Conservation (phyloP, 306 rosid genomes). For the Betula pendula region DNA sequence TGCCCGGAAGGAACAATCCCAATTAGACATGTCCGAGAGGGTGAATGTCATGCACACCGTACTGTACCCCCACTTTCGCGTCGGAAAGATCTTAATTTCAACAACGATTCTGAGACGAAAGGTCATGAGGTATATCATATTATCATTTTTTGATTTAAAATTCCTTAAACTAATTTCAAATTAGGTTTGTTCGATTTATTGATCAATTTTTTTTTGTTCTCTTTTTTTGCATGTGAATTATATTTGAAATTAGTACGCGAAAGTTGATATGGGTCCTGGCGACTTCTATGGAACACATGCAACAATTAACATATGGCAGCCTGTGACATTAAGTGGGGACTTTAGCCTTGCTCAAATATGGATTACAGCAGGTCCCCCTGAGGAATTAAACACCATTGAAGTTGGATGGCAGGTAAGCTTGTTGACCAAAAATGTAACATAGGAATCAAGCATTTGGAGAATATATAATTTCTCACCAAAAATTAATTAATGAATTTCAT, state of each 20-base stretch:
- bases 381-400: conserved; percentile 9
- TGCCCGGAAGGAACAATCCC: not conserved
- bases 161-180: too few species aligned
- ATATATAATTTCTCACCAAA: too few species aligned
- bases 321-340: not conserved
- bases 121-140: too few species aligned
- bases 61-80: too few species aligned
- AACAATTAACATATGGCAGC: conserved; percentile 22
- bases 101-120: too few species aligned
- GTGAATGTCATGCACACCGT: too few species aligned
- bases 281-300: conserved; percentile 18
- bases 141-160: too few species aligned
- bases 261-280: not conserved
- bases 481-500: too few species aligned
- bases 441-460: not conserved
- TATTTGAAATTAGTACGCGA: not conserved
- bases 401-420: conserved; percentile 25
- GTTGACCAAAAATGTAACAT: not conserved
- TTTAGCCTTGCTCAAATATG: conserved; percentile 27
- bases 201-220: too few species aligned
- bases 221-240: not conserved
- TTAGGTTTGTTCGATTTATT: too few species aligned
- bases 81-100: too few species aligned
- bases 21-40: not conserved
- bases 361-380: not conserved